Percentiles rank a stretch among this genome's conserved stretches.
Conservation (phyloP, 306 rosid genomes). For the Pterocarpus macrocarpus region DNA sequence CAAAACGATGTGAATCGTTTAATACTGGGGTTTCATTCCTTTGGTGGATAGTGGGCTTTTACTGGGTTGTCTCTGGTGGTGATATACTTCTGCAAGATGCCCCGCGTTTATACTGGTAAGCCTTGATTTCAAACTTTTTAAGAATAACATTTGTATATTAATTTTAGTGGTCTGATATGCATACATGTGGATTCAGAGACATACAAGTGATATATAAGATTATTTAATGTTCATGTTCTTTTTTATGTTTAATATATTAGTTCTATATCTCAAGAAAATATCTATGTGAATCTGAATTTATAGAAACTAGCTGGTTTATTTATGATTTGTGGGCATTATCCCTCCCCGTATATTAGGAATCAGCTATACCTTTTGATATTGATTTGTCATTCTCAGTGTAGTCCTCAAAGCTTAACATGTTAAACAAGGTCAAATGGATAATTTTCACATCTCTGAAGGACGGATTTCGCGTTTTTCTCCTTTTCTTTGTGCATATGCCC, state of each 20-base stretch:
- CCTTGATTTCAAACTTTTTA: slow-evolving; percentile 40
- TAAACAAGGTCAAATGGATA: not conserved
- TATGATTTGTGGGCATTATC: slow-evolving; percentile 10
- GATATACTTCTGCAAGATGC: slow-evolving; percentile 74
- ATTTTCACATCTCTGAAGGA: not conserved
- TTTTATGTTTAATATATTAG: slow-evolving; percentile 3
- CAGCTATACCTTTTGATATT: not conserved
- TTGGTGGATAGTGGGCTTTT: slow-evolving; percentile 98
- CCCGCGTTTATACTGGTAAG: slow-evolving; percentile 91
- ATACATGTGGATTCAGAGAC: not conserved
- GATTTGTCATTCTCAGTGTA: slow-evolving; percentile 13
- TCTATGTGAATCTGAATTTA: not conserved
- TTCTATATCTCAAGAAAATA: slow-evolving; percentile 7
- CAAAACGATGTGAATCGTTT: slow-evolving; percentile 80
- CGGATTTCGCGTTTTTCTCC: not conserved
- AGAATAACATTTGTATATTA: slow-evolving; percentile 13
- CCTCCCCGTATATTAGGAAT: not conserved
- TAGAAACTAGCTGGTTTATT: not conserved
- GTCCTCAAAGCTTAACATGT: not conserved
- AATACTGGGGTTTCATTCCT: slow-evolving; percentile 86
- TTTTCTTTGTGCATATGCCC: not conserved
- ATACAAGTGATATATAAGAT: slow-evolving; percentile 23
- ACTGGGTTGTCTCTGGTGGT: slow-evolving; percentile 95
- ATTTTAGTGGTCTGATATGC: slow-evolving; percentile 28
- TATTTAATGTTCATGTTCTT: not conserved